These are phyloP conservation scores for Dactylellina cionopaga DNA, from an alignment of 2,329 filamentous ascomycete species.

Conservation along the genomic window DNA sequence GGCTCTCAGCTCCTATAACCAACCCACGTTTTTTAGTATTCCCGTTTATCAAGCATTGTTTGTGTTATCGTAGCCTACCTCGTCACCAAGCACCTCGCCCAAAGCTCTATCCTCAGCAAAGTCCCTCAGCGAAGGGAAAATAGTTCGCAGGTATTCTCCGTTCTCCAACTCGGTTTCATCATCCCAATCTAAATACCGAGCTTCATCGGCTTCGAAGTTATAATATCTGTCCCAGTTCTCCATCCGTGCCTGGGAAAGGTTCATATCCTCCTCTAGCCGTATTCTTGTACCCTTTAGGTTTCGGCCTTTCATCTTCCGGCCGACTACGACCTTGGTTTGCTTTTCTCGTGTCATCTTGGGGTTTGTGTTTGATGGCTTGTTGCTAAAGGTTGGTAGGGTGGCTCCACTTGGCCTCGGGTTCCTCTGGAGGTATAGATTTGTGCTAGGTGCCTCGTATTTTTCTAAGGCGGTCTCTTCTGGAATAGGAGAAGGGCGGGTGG, in stretches of 20 bases:
- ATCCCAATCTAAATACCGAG: neutral
- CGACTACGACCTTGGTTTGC: neutral
- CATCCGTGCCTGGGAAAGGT: constrained; percentile 20
- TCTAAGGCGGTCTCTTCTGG: neutral
- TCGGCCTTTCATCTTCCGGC: constrained; percentile 3
- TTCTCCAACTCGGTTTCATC: neutral
- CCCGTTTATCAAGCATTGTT: neutral
- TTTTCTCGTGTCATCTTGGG: constrained; percentile 5
- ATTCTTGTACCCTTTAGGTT: constrained; percentile 10
- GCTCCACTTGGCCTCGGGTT: neutral
- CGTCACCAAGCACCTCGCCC: constrained; percentile 16
- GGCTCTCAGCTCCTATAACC: constrained; percentile 23
- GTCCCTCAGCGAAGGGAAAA: constrained; percentile 8
- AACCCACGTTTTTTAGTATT: neutral
- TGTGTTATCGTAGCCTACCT: constrained; percentile 5
- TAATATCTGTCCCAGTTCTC: constrained; percentile 4
- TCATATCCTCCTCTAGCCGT: constrained; percentile 31
- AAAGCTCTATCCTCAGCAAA: neutral
- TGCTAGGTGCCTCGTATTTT: constrained; percentile 1
- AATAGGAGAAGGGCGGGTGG: neutral
- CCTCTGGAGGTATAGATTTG: constrained; percentile 12
- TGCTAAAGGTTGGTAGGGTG: constrained; percentile 1
- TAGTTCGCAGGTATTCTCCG: constrained; percentile 1
- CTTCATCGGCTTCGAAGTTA: constrained; percentile 18
- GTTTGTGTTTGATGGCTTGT: neutral